Evolutionary conservation across 495 filamentous ascomycete species (phyloP), one percentile per base, ranked within the genome.

Genomic region (Hypoxylon crocopeplum): DNA sequence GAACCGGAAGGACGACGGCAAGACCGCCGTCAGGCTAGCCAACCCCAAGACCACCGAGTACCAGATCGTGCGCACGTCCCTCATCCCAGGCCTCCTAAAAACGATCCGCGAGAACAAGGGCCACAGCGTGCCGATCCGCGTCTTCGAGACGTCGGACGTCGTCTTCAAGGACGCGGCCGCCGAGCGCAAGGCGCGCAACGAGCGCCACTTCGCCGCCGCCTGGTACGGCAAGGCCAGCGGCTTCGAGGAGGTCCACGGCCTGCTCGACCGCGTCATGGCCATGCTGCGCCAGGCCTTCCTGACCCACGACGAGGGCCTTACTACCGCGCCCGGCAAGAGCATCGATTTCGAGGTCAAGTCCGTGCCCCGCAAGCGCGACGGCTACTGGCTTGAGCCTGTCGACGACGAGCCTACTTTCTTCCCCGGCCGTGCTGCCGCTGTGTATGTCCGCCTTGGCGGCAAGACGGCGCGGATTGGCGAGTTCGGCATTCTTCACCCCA

Each of bases 1-100:
- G 30, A 96, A 98, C 75, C 89, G 93, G 53, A 84, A 85, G 57
- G 93, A 97, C 58, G 89, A 97, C 61, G 92, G 94, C 40, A 86
- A 77, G 16, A 93, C 87, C 0, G 92, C 91, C 5, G 87, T 99
- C 58, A 88, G 83, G 68, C 86, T 99, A 33, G 90, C 90, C 50
- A 99, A 99, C 75, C 94, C 94, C 46, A 98, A 98, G 79, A 95
- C 93, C 2, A 82, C 84, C 13, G 94, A 99, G 69, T 99, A 97
- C 75, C 94, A 99, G 73, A 86, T 99, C 57, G 95, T 97, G 10
- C 89, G 94, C 40, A 98, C 95, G 4, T 89, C 84, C 1, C 75
- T 99, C 13, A 75, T 98, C 0, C 94, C 94, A 0, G 94, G 94
- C 53, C 78, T 99, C 2, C 80, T 99, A 49, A 99, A 99, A 81